Base-by-base conservation (phyloP, 2,329 filamentous ascomycete species). In the Penicillium brasilianum region DNA sequence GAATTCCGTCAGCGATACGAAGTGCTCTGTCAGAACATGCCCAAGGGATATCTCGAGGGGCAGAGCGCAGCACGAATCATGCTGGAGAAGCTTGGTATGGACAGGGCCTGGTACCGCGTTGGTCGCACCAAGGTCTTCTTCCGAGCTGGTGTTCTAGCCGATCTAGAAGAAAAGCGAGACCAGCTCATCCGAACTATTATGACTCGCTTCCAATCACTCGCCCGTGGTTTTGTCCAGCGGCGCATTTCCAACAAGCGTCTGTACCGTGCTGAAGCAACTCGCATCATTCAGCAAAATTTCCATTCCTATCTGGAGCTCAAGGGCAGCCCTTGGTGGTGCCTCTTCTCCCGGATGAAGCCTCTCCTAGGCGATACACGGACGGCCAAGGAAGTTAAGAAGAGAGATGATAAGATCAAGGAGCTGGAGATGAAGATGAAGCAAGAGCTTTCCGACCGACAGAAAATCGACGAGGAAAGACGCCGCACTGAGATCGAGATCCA, bases 41-140 rank as follows among this genome's bases (percentile, higher is more conserved):
- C 94, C 0, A 95, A 90, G 71, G 92, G 92, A 0, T 96, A 97
- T 67, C 80, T 97, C 3, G 95, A 98, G 69, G 94, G 95, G 1
- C 95, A 98, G 77, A 87, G 87, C 18, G 92, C 89, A 1, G 91
- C 93, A 18, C 87, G 87, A 22, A 85, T 95, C 63, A 98, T 99
- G 84, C 85, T 99, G 5, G 91, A 96, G 70, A 93, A 92, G 76
- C 86, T 99, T 46, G 88, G 88, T 18, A 84, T 99, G 68, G 95
- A 99, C 75, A 89, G 84, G 66, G 85, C 92, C 11, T 86, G 96
- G 65, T 99, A 96, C 77, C 90, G 96, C 22, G 93, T 99, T 59
- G 95, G 95, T 70, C 83, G 97, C 59, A 97, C 93, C 25, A 99
- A 99, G 77, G 94, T 99, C 13, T 99, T 99, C 81, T 99, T 99